A percentile compares a stretch with the other conserved stretches of the same genome.
Conservation (phyloP, 2,329 filamentous ascomycete genomes). For the Monosporascus sp. region DNA sequence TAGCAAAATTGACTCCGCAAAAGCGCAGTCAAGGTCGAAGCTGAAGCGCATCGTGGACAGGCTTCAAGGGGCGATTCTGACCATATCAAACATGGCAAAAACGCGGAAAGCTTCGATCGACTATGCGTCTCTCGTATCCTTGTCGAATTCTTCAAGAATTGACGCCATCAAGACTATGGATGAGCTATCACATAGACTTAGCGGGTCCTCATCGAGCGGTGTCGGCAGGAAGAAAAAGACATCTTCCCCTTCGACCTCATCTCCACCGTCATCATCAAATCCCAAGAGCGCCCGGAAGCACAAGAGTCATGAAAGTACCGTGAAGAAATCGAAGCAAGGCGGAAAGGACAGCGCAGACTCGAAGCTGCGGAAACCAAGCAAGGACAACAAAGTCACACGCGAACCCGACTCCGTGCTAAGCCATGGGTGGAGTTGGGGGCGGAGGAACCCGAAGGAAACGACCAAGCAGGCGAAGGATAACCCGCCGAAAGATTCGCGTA, state of each 20-base stretch:
- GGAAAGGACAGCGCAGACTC: background rate
- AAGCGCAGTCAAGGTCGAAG: conserved; percentile 34
- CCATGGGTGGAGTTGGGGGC: background rate
- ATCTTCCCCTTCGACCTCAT: background rate
- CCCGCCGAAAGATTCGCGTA: background rate
- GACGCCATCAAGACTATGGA: conserved; percentile 46
- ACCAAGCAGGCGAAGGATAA: background rate
- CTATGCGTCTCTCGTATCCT: conserved; percentile 40
- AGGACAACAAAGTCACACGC: background rate
- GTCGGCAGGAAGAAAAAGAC: conserved; percentile 1
- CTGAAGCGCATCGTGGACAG: conserved; percentile 38
- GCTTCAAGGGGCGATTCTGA: conserved; percentile 37
- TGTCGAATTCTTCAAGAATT: conserved; percentile 43
- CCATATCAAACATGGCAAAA: conserved; percentile 32
- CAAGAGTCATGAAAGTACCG: background rate
- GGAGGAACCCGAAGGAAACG: background rate
- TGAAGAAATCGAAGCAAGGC: background rate
- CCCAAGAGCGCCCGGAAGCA: background rate
- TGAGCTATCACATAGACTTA: conserved; percentile 35
- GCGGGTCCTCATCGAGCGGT: conserved; percentile 1
- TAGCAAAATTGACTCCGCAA: background rate
- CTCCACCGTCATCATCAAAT: background rate
- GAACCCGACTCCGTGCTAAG: background rate
- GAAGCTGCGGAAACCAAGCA: background rate
- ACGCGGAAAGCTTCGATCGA: conserved; percentile 33